Evolutionary conservation across 2,329 filamentous ascomycete genomes (phyloP).

Genomic region (Fonsecaea multimorphosa): DNA sequence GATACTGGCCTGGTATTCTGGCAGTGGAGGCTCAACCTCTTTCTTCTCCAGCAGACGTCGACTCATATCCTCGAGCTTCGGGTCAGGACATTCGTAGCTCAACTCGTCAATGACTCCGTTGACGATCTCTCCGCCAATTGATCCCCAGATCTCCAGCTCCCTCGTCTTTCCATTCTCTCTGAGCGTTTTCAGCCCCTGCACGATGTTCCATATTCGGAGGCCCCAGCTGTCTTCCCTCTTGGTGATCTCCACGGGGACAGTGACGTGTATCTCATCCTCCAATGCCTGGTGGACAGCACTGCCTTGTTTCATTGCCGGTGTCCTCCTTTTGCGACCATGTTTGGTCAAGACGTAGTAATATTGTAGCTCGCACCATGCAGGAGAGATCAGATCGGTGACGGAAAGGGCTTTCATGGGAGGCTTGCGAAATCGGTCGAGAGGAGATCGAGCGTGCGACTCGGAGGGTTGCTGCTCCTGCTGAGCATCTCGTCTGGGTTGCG

Average conservation of each 20-base stretch:
- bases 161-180: constrained; percentile 73
- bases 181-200: constrained; percentile 79
- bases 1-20: constrained; percentile 54
- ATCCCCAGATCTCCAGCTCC: constrained; percentile 84
- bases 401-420: constrained; percentile 79
- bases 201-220: constrained; percentile 85
- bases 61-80: constrained; percentile 68
- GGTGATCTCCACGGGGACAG: constrained; percentile 72
- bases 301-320: constrained; percentile 82
- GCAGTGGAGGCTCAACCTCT: constrained; percentile 52
- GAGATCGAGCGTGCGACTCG: constrained; percentile 59
- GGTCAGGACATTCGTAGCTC: constrained; percentile 76
- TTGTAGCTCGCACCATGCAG: constrained; percentile 95
- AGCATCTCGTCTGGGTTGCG: constrained; percentile 23
- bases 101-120: constrained; percentile 90
- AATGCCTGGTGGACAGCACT: constrained; percentile 79
- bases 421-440: constrained; percentile 78
- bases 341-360: constrained; percentile 85
- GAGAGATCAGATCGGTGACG: constrained; percentile 85
- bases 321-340: constrained; percentile 75
- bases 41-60: constrained; percentile 61
- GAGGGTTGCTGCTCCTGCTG: constrained; percentile 16
- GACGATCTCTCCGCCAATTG: constrained; percentile 79
- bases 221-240: constrained; percentile 84
- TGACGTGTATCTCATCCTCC: constrained; percentile 82